These are phyloP conservation scores for Epithemia pelagica DNA, from an alignment of 108 stramenopile species.

Conservation along the genomic window DNA sequence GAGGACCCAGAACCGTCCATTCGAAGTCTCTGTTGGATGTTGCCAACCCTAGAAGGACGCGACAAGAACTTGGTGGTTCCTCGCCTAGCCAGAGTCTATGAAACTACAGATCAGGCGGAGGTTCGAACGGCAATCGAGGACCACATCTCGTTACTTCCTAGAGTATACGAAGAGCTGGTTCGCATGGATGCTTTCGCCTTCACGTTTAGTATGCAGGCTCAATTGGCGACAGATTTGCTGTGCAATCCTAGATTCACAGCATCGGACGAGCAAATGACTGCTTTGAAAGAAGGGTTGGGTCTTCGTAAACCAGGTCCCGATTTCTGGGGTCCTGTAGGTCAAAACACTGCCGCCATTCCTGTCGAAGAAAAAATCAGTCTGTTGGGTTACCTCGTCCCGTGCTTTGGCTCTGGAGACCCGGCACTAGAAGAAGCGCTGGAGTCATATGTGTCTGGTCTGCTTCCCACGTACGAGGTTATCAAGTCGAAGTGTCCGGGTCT, in stretches of 20 bases:
- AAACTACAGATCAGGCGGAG: conserved; percentile 19
- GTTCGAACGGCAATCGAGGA: conserved; percentile 34
- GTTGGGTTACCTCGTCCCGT: conserved; percentile 74
- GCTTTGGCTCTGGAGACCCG: conserved; percentile 60
- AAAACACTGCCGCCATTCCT: conserved; percentile 66
- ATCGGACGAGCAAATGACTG: conserved; percentile 71
- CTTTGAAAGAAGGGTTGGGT: conserved; percentile 83
- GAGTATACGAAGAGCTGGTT: conserved; percentile 68
- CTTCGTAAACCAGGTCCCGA: conserved; percentile 65
- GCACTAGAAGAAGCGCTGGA: conserved; percentile 66
- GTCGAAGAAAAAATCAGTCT: conserved; percentile 86
- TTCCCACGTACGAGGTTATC: conserved; percentile 59
- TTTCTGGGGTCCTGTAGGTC: conserved; percentile 85
- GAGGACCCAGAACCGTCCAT: conserved; percentile 61
- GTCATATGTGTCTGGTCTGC: conserved; percentile 61
- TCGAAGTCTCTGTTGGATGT: conserved; percentile 73
- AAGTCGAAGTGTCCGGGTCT: conserved; percentile 61
- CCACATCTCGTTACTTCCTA: conserved; percentile 59
- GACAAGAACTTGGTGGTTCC: conserved; percentile 80
- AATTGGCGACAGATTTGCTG: conserved; percentile 75
- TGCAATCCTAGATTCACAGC: conserved; percentile 68
- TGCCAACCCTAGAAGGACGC: conserved; percentile 70
- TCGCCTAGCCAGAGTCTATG: conserved; percentile 54
- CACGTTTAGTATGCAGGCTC: conserved; percentile 85
- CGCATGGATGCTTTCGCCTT: conserved; percentile 89